phyloP scores from a whole-genome alignment of 257 asterid species.

The Rauvolfia tetraphylla region DNA sequence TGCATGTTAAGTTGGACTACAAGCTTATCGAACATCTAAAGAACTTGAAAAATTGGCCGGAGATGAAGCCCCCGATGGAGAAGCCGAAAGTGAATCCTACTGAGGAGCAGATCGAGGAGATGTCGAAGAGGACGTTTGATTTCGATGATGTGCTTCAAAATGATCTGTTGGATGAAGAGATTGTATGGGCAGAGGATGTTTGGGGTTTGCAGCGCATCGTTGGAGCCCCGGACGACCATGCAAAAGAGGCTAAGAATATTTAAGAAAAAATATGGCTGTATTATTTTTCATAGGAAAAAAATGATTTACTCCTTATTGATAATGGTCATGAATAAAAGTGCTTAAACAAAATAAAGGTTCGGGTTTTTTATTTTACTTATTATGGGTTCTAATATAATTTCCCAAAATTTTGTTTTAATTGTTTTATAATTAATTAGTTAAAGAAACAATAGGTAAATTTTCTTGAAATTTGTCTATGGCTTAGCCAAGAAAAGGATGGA shows the following conservation, averaged over 20 bases:
- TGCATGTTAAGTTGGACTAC: neutral
- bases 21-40: neutral
- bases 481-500: no score
- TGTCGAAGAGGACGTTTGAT: neutral
- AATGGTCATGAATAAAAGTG: no score
- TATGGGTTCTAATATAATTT: no score
- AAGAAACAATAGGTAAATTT: no score
- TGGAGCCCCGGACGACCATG: neutral
- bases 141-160: neutral
- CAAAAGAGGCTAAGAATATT: neutral
- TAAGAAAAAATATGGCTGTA: neutral
- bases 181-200: slow-evolving; percentile 19
- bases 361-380: no score
- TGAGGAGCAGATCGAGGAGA: neutral
- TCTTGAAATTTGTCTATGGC: no score
- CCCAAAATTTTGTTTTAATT: no score
- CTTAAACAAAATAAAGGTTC: no score
- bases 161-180: neutral
- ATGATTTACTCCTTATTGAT: no score
- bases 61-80: neutral
- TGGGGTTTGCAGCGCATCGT: slow-evolving; percentile 4
- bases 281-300: no score
- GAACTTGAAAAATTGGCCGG: neutral
- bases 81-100: neutral
- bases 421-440: no score